These are phyloP conservation scores for Blastobotrys aristatus DNA, from an alignment of 1,139 yeast species.

Conservation along the genomic window DNA sequence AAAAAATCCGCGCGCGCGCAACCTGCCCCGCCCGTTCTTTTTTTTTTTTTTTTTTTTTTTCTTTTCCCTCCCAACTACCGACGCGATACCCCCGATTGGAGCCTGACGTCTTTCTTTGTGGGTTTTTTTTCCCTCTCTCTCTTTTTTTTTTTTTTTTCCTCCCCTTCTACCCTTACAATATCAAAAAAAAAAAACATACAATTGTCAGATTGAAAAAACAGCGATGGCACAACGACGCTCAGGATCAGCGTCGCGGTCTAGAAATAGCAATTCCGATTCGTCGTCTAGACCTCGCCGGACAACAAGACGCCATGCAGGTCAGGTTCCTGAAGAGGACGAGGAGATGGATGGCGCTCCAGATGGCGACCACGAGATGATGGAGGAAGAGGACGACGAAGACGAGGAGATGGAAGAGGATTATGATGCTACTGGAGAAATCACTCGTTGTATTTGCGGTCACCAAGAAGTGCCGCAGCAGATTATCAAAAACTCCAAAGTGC, in stretches of 20 bases:
- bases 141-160: constrained; percentile 1
- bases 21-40: no score
- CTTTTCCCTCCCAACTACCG: no score
- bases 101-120: no score
- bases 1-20: no score
- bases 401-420: constrained; percentile 17
- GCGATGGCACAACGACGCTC: constrained; percentile 8
- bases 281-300: constrained; percentile 5
- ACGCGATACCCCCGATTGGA: no score
- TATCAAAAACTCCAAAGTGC: constrained; percentile 34
- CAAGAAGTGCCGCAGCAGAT: constrained; percentile 55
- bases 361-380: background rate
- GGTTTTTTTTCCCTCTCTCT: background rate
- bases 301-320: background rate
- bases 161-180: background rate
- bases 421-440: constrained; percentile 54
- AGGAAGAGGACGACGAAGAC: background rate
- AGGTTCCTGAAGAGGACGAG: background rate
- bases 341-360: background rate
- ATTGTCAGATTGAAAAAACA: no score
- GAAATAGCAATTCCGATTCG: background rate
- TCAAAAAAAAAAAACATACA: background rate
- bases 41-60: no score
- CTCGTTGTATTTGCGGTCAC: constrained; percentile 84
- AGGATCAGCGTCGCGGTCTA: background rate